These are phyloP conservation scores for Irpex sp. DNA, from an alignment of 1,284 basidiomycete species.

Conservation along the genomic window DNA sequence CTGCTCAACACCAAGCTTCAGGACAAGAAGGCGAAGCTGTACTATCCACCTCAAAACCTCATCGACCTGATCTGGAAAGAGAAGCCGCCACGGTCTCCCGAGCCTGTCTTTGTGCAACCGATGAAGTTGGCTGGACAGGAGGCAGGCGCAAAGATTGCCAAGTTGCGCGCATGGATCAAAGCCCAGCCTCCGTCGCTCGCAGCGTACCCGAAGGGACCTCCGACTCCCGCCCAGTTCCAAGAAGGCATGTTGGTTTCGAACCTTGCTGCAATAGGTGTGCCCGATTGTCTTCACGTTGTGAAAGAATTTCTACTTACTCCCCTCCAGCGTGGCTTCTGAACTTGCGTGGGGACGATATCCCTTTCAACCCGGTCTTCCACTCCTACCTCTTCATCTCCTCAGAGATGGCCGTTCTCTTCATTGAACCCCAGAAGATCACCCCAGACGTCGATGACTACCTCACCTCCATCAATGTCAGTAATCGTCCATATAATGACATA, in stretches of 20 bases:
- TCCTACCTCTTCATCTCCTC: slow-evolving; percentile 76
- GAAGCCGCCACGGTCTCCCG: slow-evolving; percentile 65
- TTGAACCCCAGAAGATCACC: slow-evolving; percentile 60
- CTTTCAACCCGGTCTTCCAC: slow-evolving; percentile 85
- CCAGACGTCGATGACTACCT: slow-evolving; percentile 57
- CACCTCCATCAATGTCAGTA: slow-evolving; percentile 51
- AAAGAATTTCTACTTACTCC: slow-evolving; percentile 5
- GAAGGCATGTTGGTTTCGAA: slow-evolving; percentile 63
- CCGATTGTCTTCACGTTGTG: slow-evolving; percentile 1
- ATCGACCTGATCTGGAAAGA: slow-evolving; percentile 84
- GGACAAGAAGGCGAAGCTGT: slow-evolving; percentile 52
- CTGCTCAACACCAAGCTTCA: slow-evolving; percentile 55
- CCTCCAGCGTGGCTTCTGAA: slow-evolving; percentile 75
- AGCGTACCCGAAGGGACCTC: slow-evolving; percentile 54
- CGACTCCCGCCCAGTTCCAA: slow-evolving; percentile 61
- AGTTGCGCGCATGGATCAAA: slow-evolving; percentile 61
- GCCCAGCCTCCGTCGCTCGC: slow-evolving; percentile 56
- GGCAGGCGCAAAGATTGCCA: slow-evolving; percentile 52
- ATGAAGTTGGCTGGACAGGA: slow-evolving; percentile 69
- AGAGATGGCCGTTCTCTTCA: slow-evolving; percentile 61
- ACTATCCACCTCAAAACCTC: slow-evolving; percentile 77
- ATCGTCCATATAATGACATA: slow-evolving; percentile 73
- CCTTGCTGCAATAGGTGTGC: slow-evolving; percentile 60
- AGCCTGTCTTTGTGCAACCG: slow-evolving; percentile 73
- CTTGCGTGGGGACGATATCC: slow-evolving; percentile 82